Evolutionary conservation across 169 alveolate species (phyloP).

Genomic region (Amoebophrya sp.): DNA sequence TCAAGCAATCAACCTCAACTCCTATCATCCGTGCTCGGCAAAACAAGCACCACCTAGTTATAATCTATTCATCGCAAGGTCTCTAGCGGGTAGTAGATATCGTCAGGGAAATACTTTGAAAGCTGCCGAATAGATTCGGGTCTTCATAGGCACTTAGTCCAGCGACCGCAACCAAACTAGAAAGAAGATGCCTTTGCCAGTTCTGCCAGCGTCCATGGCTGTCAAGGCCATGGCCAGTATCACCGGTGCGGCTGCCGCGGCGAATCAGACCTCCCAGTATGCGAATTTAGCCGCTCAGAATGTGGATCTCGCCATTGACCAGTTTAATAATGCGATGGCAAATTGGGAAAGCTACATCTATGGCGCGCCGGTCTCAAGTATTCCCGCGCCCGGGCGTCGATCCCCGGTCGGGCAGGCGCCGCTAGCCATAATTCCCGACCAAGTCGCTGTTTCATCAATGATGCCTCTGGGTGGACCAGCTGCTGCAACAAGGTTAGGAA

Average conservation of each 20-base stretch:
- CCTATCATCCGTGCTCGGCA: no score
- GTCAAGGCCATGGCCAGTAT: neutral
- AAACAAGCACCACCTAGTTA: no score
- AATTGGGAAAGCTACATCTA: slow-evolving; percentile 21
- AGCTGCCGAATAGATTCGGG: no score
- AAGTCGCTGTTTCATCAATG: neutral
- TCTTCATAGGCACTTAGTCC: no score
- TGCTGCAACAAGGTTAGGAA: neutral
- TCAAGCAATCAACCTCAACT: no score
- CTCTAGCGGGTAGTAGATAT: no score
- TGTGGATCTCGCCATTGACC: slow-evolving; percentile 13
- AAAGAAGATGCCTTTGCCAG: neutral
- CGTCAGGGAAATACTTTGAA: no score
- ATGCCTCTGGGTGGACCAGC: neutral
- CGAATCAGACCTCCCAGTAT: neutral
- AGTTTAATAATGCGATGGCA: neutral
- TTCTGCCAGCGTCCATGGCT: neutral
- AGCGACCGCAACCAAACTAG: no score
- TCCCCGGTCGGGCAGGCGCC: neutral
- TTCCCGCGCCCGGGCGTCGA: slow-evolving; percentile 14
- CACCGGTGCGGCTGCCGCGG: slow-evolving; percentile 13
- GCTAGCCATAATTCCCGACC: neutral
- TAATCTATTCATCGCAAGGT: no score
- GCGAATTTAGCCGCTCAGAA: neutral
- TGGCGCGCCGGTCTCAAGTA: neutral